Evolutionary conservation across 495 filamentous ascomycete genomes (phyloP).

Genomic region (Achaetomiella virescens): DNA sequence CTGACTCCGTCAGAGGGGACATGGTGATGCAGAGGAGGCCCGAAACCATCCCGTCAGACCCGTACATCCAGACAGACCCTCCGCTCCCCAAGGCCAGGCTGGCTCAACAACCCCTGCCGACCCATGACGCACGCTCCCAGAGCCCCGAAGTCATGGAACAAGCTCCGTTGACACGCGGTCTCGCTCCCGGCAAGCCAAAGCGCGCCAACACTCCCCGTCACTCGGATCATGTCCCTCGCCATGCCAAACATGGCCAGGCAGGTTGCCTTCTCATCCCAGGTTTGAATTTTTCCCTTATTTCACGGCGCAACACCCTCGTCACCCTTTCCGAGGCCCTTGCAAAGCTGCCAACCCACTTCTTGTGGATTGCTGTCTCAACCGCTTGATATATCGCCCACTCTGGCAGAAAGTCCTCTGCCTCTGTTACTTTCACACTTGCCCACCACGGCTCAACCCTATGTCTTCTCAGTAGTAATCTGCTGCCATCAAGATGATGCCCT

Average conservation of each 20-base stretch:
- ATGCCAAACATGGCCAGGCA: slow-evolving; percentile 20
- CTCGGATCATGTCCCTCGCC: slow-evolving; percentile 17
- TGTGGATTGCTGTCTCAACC: too few relatives aligned
- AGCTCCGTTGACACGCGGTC: slow-evolving; percentile 30
- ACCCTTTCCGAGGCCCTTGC: too few relatives aligned
- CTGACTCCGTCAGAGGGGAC: background rate
- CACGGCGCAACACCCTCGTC: background rate
- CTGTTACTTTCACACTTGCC: background rate
- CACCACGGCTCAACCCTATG: slow-evolving; percentile 1
- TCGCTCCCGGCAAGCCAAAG: slow-evolving; percentile 30
- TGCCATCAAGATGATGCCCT: slow-evolving; percentile 29
- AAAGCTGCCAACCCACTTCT: background rate
- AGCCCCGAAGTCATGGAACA: slow-evolving; percentile 28
- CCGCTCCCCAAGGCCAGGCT: slow-evolving; percentile 24
- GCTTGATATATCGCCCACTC: slow-evolving; percentile 5
- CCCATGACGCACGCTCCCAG: slow-evolving; percentile 30
- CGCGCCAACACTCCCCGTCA: slow-evolving; percentile 21
- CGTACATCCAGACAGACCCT: too few relatives aligned
- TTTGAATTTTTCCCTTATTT: slow-evolving; percentile 18
- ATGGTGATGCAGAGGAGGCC: slow-evolving; percentile 18
- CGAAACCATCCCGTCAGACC: slow-evolving; percentile 28
- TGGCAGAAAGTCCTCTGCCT: slow-evolving; percentile 8
- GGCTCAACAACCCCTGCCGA: slow-evolving; percentile 30
- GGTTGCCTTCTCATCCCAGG: slow-evolving; percentile 22
- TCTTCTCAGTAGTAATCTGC: background rate